These are phyloP conservation scores for Atkinsonella hypoxylon DNA, from an alignment of 2,329 filamentous ascomycete genomes.

Conservation along the genomic window DNA sequence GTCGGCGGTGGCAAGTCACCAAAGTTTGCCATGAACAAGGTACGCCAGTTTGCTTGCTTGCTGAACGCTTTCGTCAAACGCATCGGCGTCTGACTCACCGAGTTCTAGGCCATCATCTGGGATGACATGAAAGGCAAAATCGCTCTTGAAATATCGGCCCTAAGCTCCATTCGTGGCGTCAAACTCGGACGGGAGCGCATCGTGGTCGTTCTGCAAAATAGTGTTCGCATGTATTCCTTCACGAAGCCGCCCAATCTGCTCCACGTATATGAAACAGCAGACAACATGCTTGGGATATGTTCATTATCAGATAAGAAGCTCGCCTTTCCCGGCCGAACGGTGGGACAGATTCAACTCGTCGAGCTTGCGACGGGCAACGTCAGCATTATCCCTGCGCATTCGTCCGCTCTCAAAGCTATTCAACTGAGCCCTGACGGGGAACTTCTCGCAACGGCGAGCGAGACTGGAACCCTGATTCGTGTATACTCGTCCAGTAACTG, in stretches of 20 bases:
- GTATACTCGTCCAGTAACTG: conserved; percentile 73
- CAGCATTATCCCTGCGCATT: conserved; percentile 87
- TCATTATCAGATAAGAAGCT: conserved; percentile 62
- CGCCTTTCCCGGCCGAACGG: conserved; percentile 76
- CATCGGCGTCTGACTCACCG: background rate
- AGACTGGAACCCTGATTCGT: conserved; percentile 79
- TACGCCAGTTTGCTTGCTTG: conserved; percentile 15
- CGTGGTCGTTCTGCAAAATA: conserved; percentile 70
- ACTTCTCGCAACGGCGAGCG: conserved; percentile 78
- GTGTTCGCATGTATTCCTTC: conserved; percentile 70
- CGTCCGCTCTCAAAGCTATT: conserved; percentile 64
- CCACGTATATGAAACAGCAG: conserved; percentile 70
- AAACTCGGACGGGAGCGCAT: conserved; percentile 66
- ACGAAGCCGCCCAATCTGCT: conserved; percentile 58
- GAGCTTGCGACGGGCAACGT: conserved; percentile 69
- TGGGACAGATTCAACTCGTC: conserved; percentile 82
- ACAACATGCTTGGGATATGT: conserved; percentile 73
- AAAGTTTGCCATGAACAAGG: conserved; percentile 81
- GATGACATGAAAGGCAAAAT: conserved; percentile 68
- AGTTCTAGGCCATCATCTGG: conserved; percentile 65
- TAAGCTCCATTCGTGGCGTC: conserved; percentile 69
- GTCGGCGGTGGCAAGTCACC: conserved; percentile 80
- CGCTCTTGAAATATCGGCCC: conserved; percentile 67
- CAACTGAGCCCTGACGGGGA: conserved; percentile 70
- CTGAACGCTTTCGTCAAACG: no score